Base-by-base conservation (phyloP, 176 grass and related monocot species). In the Coix lacrymajobi region DNA sequence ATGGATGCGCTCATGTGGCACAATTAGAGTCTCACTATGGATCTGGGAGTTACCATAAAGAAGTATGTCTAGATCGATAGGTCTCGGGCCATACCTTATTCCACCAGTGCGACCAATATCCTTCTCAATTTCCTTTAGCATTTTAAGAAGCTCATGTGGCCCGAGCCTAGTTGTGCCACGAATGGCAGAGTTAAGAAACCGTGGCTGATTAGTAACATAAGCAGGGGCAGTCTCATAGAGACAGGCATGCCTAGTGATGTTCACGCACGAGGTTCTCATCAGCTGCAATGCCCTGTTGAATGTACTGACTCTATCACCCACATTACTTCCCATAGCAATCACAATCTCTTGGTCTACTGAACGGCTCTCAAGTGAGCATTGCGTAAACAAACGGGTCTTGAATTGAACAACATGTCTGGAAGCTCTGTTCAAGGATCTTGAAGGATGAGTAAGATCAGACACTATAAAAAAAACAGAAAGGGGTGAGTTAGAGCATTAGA, bases 21-120 rank as follows among this genome's bases (percentile, higher is more conserved):
- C 81, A 26, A 24, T 86, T 31, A 97, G 79, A 62, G 61, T 66
- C 74, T 94, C 92, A 4, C 75, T 92, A 39, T 58, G 32, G 32
- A 98, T 87, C 68, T 57, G 49, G 40, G 73, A 78, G 13, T 73
- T 83, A 1, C 92, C 95, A 54, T 94, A 94, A 6, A 98, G 88
- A 79, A 98, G 88, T 84, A 98, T 98, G 66, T 98, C 95, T 24
- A 98, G 78, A 63, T 98, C 95, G 3, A 98, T 93, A 9, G 92
- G 90, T 73, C 95, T 94, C 10, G 92, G 95, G 5, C 95, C 95
- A 67, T 93, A 98, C 62, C 92, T 76, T 73, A 98, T 84, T 11
- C 92, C 90, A 29, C 70, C 73, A 32, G 79, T 88, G 30, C 88
- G 86, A 10, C 95, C 95, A 44, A 98, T 77, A 79, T 82, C 71